A percentile compares a stretch with the other conserved stretches of the same genome.
These are phyloP conservation scores for Neurospora tetraspora DNA, from an alignment of 495 filamentous ascomycete genomes.

Conservation along the genomic window DNA sequence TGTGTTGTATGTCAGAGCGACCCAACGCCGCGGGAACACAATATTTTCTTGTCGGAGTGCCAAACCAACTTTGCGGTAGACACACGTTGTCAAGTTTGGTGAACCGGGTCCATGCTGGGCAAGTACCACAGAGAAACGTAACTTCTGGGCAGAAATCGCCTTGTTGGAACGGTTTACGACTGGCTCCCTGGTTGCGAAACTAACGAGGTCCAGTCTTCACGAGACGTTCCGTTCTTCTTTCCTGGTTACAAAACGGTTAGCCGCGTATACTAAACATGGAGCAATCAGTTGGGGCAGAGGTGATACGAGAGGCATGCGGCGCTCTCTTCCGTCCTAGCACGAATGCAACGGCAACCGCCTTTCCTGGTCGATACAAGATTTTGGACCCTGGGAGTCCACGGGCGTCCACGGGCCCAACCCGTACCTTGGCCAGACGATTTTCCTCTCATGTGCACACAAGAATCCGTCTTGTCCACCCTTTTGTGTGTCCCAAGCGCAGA, in stretches of 20 bases:
- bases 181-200: neutral
- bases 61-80: neutral
- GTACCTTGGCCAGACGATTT: conserved; percentile 6
- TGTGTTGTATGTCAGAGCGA: neutral
- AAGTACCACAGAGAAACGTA: neutral
- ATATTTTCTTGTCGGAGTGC: neutral
- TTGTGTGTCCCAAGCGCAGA: neutral
- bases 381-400: neutral
- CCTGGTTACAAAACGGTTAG: neutral
- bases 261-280: neutral
- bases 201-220: neutral
- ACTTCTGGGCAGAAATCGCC: neutral
- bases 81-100: neutral
- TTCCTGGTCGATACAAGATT: conserved; percentile 2
- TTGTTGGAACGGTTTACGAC: neutral
- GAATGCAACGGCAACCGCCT: conserved; percentile 2
- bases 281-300: neutral
- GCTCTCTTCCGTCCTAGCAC: conserved; percentile 5
- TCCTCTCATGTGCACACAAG: neutral
- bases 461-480: neutral
- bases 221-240: neutral
- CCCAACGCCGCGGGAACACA: neutral
- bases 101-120: neutral
- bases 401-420: neutral
- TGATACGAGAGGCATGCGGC: conserved; percentile 3